Evolutionary conservation across 495 filamentous ascomycete species (phyloP).

Genomic region (Talaromyces trachyspermus): DNA sequence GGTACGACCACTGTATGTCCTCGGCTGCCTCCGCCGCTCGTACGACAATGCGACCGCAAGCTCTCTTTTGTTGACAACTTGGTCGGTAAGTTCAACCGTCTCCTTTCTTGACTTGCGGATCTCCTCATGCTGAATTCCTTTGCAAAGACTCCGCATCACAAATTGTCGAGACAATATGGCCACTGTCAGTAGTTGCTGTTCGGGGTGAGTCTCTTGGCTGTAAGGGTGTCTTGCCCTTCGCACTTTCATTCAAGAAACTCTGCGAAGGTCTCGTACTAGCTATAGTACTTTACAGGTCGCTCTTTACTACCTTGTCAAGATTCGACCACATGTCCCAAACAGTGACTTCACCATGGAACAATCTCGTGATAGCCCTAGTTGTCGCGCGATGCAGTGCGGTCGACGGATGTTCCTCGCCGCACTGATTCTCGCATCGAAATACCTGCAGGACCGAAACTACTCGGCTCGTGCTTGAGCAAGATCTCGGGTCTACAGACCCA

Average conservation of each 20-base stretch:
- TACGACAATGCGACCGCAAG: slow-evolving; percentile 90
- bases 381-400: slow-evolving; percentile 87
- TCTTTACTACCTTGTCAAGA: slow-evolving; percentile 89
- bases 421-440: slow-evolving; percentile 91
- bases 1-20: slow-evolving; percentile 41
- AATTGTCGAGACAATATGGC: slow-evolving; percentile 97
- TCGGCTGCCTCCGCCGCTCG: slow-evolving; percentile 69
- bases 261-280: slow-evolving; percentile 88
- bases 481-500: slow-evolving; percentile 84
- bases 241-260: slow-evolving; percentile 94
- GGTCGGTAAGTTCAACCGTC: slow-evolving; percentile 72
- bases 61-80: slow-evolving; percentile 94
- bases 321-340: slow-evolving; percentile 82
- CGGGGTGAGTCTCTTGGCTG: slow-evolving; percentile 39
- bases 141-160: slow-evolving; percentile 87
- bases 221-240: slow-evolving; percentile 80
- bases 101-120: slow-evolving; percentile 17
- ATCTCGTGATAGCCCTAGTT: slow-evolving; percentile 60
- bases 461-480: slow-evolving; percentile 95
- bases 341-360: slow-evolving; percentile 85
- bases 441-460: slow-evolving; percentile 95
- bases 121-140: slow-evolving; percentile 14
- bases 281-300: slow-evolving; percentile 97
- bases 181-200: slow-evolving; percentile 47
- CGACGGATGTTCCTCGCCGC: slow-evolving; percentile 95